Evolutionary conservation across 176 grass and related monocot species (phyloP).

Genomic region (Musa schizocarpa): DNA sequence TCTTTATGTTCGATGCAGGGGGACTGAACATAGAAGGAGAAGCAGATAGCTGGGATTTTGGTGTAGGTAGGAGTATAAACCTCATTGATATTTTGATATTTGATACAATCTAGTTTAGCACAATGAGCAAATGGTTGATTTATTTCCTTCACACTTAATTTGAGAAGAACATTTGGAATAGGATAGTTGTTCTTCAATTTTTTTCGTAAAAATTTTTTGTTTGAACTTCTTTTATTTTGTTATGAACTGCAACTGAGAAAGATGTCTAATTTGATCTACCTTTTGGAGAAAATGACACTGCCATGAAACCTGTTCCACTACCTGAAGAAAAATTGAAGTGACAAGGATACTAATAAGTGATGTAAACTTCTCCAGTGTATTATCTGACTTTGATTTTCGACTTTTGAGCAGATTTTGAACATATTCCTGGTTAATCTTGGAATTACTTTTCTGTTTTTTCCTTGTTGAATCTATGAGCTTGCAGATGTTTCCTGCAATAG

Average conservation of each 20-base stretch:
- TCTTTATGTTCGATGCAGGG: constrained; percentile 45
- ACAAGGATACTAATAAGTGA: too few relatives aligned
- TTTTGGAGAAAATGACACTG: neutral
- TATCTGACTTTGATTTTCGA: too few relatives aligned
- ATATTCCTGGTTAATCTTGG: too few relatives aligned
- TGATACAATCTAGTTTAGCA: neutral
- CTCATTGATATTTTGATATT: constrained; percentile 2
- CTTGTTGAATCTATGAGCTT: too few relatives aligned
- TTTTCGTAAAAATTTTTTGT: neutral
- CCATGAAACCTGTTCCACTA: neutral
- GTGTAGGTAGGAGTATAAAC: constrained; percentile 57
- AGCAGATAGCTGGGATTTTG: constrained; percentile 82
- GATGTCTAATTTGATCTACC: neutral
- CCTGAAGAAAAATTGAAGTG: neutral
- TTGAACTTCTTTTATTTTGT: neutral
- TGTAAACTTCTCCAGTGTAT: too few relatives aligned
- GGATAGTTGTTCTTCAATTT: neutral
- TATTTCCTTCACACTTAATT: neutral
- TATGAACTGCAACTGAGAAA: neutral
- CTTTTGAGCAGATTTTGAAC: too few relatives aligned
- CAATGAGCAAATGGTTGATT: neutral
- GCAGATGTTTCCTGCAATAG: too few relatives aligned
- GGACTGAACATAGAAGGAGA: constrained; percentile 89
- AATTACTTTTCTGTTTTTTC: too few relatives aligned
- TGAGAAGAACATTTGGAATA: neutral